A percentile compares a stretch with the other conserved stretches of the same genome.
These are phyloP conservation scores for Nematocida homosporus DNA, from an alignment of 371 early-diverging fungal species.

Conservation along the genomic window DNA sequence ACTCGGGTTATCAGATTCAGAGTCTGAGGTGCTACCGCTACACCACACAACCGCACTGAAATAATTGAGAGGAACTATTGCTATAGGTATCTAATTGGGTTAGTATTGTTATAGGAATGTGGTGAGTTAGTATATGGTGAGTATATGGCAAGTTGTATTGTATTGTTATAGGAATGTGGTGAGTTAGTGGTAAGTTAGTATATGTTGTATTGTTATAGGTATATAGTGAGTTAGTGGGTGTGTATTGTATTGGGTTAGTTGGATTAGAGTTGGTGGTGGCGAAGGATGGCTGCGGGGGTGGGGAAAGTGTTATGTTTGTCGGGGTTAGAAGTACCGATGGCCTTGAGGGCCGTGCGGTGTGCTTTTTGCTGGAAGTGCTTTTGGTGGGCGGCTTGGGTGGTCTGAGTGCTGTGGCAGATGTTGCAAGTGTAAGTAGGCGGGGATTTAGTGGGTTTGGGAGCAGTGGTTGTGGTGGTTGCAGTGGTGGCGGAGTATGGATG, in stretches of 20 bases:
- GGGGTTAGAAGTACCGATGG: too few relatives aligned
- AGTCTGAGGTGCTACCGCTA: conserved; percentile 62
- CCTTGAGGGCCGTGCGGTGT: too few relatives aligned
- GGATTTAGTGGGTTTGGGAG: too few relatives aligned
- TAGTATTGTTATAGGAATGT: neutral
- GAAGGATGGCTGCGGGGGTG: too few relatives aligned
- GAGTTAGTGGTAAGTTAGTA: neutral
- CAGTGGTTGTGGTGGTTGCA: too few relatives aligned
- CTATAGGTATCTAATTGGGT: too few relatives aligned
- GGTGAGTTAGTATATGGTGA: neutral
- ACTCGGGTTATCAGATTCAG: conserved; percentile 62
- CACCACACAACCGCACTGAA: conserved; percentile 56
- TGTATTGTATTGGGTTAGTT: neutral
- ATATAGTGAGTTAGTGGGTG: neutral
- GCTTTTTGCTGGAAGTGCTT: too few relatives aligned
- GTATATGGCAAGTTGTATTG: conserved; percentile 1
- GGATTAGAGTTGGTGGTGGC: neutral
- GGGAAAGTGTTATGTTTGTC: too few relatives aligned
- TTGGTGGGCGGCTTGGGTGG: too few relatives aligned
- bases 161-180: neutral
- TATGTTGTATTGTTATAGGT: neutral
- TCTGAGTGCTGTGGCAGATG: too few relatives aligned
- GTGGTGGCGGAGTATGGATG: too few relatives aligned
- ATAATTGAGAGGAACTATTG: neutral
- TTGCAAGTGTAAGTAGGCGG: too few relatives aligned